A percentile compares a stretch with the other conserved stretches of the same genome.
These are phyloP conservation scores for Talaromyces sp. DNA, from an alignment of 2,329 filamentous ascomycete species.

Conservation along the genomic window DNA sequence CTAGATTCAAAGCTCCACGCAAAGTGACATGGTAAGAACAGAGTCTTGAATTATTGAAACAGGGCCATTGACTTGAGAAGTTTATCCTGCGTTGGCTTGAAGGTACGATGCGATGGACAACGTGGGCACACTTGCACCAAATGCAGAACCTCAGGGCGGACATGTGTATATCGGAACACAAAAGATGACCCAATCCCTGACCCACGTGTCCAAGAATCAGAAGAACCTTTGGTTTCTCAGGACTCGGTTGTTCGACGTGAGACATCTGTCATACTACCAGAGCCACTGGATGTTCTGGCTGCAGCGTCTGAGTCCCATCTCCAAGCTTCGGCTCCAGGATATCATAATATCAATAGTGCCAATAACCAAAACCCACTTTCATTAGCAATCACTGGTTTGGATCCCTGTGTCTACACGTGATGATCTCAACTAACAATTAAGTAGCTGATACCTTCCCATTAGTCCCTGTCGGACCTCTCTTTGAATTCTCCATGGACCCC, in stretches of 20 bases:
- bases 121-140: constrained; percentile 6
- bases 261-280: neutral
- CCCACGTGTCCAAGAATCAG: neutral
- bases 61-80: constrained; percentile 3
- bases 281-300: neutral
- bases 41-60: neutral
- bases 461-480: constrained; percentile 9
- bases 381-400: neutral
- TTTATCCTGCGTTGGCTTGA: constrained; percentile 9
- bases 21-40: constrained; percentile 12
- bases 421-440: constrained; percentile 3
- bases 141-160: constrained; percentile 6
- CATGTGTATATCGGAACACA: constrained; percentile 8
- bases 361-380: neutral
- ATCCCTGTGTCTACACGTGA: neutral
- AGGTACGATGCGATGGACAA: constrained; percentile 12
- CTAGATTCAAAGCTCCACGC: constrained; percentile 9
- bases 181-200: neutral
- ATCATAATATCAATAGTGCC: neutral
- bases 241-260: neutral
- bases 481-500: constrained; percentile 12
- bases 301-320: neutral
- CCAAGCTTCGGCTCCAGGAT: neutral
- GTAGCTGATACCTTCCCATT: constrained; percentile 5
- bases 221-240: neutral